These are phyloP conservation scores for Nicotiana obtusifolia DNA, from an alignment of 257 asterid genomes.

Conservation along the genomic window DNA sequence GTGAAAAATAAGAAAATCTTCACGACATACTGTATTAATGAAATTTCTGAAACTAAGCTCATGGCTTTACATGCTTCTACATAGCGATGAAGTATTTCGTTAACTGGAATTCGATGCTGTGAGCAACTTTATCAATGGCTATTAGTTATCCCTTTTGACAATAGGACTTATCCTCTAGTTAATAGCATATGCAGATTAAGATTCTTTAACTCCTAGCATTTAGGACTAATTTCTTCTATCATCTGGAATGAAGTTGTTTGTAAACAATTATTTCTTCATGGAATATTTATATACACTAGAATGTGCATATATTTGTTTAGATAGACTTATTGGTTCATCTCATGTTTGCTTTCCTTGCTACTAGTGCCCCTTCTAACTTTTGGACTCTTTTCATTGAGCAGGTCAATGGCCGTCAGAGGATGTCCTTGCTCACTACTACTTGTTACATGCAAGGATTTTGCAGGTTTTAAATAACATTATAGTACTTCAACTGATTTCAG, in stretches of 20 bases:
- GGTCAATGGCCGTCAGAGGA: slow-evolving; percentile 99
- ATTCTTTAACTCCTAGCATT: neutral
- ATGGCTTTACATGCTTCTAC: neutral
- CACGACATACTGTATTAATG: neutral
- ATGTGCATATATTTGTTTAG: neutral
- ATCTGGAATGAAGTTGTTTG: neutral
- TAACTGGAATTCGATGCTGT: neutral
- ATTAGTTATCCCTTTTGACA: neutral
- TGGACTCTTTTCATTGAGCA: slow-evolving; percentile 28
- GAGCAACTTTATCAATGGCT: neutral
- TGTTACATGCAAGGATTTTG: slow-evolving; percentile 47
- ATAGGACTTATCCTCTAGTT: neutral
- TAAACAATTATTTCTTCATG: neutral
- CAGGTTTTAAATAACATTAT: slow-evolving; percentile 38
- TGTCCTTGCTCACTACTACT: slow-evolving; percentile 75
- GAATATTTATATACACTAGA: neutral
- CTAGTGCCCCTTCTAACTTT: neutral
- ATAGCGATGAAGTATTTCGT: neutral
- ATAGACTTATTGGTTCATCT: neutral
- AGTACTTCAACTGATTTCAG: neutral
- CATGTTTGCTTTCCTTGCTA: neutral
- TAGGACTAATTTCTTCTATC: neutral
- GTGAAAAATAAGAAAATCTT: neutral
- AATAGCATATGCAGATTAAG: neutral
- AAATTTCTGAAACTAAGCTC: neutral